phyloP scores from a whole-genome alignment of 2,329 filamentous ascomycete genomes.

The Tolypocladium amazonense region DNA sequence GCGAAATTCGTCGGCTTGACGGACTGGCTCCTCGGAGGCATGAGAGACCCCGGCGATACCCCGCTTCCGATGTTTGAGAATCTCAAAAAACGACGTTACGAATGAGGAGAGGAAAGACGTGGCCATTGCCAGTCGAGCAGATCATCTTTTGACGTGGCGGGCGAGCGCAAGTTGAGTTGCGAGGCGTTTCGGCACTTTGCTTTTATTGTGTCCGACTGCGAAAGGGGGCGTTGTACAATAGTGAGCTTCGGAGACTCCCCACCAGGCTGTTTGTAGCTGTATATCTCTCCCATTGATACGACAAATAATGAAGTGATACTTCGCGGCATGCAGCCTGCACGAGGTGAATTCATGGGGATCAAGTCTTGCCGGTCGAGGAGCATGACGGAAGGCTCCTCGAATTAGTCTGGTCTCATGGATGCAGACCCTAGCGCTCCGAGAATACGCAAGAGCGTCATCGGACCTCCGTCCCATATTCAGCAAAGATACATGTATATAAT shows the following conservation, averaged over 20 bases:
- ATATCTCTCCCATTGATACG: neutral
- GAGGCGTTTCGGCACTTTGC: neutral
- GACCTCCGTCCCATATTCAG: neutral
- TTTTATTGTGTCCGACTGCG: neutral
- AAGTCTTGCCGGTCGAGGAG: neutral
- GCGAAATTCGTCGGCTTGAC: slow-evolving; percentile 83
- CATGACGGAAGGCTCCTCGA: neutral
- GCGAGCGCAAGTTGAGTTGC: neutral
- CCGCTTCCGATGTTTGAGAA: slow-evolving; percentile 25
- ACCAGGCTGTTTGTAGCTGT: neutral
- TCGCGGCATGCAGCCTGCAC: too few relatives aligned
- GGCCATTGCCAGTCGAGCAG: neutral
- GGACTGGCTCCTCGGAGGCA: slow-evolving; percentile 84
- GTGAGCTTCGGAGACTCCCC: neutral
- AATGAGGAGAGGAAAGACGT: neutral
- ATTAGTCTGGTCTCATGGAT: neutral
- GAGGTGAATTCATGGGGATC: neutral
- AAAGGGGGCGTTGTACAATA: neutral
- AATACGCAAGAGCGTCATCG: neutral
- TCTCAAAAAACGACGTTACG: slow-evolving; percentile 10
- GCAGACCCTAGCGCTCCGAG: neutral
- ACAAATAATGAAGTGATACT: neutral
- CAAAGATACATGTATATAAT: neutral
- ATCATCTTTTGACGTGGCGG: neutral
- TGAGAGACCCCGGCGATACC: slow-evolving; percentile 27